Conservation (phyloP, 2,329 filamentous ascomycete genomes). For the Aureobasidium lini region DNA sequence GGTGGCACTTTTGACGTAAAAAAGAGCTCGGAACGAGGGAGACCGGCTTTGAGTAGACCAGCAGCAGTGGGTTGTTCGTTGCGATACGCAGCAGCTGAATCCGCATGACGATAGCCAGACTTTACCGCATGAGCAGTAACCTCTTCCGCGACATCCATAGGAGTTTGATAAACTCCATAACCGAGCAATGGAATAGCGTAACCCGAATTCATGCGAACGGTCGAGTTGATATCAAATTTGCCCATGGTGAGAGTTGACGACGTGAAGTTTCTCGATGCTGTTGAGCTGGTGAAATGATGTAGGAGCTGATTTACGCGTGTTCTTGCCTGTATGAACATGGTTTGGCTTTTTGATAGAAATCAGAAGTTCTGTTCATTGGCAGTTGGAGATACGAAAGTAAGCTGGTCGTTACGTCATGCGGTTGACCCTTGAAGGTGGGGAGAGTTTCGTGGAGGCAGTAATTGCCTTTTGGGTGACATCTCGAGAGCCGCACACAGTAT, state of each 20-base stretch:
- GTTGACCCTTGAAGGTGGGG: not conserved
- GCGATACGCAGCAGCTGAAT: slow-evolving; percentile 50
- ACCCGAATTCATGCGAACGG: slow-evolving; percentile 50
- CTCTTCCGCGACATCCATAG: slow-evolving; percentile 49
- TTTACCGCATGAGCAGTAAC: slow-evolving; percentile 51
- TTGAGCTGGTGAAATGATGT: not conserved
- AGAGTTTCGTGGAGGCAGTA: not conserved
- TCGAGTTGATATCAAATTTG: slow-evolving; percentile 28
- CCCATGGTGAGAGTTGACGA: slow-evolving; percentile 1
- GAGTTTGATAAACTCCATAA: slow-evolving; percentile 42
- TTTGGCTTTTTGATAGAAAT: not conserved
- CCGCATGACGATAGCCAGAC: slow-evolving; percentile 52
- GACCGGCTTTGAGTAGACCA: slow-evolving; percentile 44
- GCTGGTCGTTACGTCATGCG: not conserved
- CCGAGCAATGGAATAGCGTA: slow-evolving; percentile 55
- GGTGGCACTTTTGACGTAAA: slow-evolving; percentile 55
- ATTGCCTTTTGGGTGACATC: not conserved
- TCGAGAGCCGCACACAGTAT: not conserved
- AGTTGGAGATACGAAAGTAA: not conserved
- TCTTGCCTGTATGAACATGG: not conserved
- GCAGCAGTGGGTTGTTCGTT: slow-evolving; percentile 50
- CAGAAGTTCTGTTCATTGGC: not conserved
- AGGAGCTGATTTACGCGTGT: not conserved
- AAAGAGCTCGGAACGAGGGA: slow-evolving; percentile 51
- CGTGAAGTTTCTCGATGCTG: not conserved